Conservation (phyloP, 2,329 filamentous ascomycete genomes). For the Aspergillus tamarii region DNA sequence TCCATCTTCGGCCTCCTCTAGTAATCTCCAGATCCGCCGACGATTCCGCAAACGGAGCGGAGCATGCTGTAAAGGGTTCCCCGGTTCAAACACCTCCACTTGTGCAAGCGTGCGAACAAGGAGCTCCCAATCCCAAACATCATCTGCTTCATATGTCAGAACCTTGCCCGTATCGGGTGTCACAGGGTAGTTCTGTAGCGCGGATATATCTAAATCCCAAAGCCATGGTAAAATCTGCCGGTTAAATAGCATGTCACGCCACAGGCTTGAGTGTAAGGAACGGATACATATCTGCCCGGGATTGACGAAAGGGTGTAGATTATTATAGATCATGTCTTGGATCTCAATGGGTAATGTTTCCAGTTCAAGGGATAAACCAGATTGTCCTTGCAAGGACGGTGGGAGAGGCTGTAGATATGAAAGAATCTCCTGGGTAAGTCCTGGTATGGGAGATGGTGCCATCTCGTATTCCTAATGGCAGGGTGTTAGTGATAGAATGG, state of each 20-base stretch:
- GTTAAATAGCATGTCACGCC: background rate
- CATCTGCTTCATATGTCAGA: constrained; percentile 1
- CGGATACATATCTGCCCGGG: background rate
- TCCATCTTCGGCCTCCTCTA: constrained; percentile 3
- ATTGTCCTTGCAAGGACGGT: background rate
- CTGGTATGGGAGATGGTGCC: background rate
- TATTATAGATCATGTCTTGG: background rate
- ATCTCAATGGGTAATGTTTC: background rate
- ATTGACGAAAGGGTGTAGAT: background rate
- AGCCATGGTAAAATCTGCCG: background rate
- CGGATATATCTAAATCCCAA: background rate
- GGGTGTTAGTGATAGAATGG: background rate
- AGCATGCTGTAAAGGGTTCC: constrained; percentile 5
- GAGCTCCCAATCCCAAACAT: constrained; percentile 1
- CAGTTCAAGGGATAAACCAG: background rate
- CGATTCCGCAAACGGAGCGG: constrained; percentile 6
- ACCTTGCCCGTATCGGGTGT: background rate
- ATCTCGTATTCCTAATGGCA: background rate
- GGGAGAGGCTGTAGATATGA: background rate
- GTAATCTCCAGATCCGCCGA: constrained; percentile 6
- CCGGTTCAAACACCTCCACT: background rate
- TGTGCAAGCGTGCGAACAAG: background rate
- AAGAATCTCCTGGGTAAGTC: background rate
- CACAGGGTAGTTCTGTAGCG: background rate
- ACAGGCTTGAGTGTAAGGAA: background rate